These are phyloP conservation scores for Alternaria sp. DNA, from an alignment of 2,329 filamentous ascomycete species.

Conservation along the genomic window DNA sequence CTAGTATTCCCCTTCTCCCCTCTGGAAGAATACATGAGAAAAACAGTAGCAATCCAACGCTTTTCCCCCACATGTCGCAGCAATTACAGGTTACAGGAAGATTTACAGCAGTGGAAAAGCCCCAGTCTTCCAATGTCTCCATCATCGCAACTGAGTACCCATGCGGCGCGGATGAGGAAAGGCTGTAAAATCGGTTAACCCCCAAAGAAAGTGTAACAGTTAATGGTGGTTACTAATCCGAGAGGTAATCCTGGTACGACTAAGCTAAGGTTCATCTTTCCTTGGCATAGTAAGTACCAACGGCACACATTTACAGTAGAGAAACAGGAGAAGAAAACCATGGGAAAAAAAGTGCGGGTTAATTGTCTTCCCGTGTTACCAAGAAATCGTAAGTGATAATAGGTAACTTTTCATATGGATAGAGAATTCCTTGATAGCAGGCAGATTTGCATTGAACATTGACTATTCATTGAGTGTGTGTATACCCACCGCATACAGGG, in stretches of 20 bases:
- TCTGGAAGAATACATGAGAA: not conserved
- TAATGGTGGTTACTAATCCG: not conserved
- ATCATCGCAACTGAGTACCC: not conserved
- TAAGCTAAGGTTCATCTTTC: not conserved
- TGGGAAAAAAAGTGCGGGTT: too few species aligned
- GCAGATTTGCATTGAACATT: not conserved
- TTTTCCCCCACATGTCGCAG: too few species aligned
- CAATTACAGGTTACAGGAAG: too few species aligned
- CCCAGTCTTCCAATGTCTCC: too few species aligned
- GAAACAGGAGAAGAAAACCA: too few species aligned
- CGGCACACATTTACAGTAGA: not conserved
- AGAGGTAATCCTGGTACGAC: too few species aligned
- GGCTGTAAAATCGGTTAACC: not conserved
- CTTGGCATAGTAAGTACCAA: not conserved
- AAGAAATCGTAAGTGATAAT: too few species aligned
- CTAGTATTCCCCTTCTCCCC: not conserved
- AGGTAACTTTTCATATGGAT: not conserved
- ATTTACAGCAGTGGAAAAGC: too few species aligned
- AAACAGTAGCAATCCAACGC: too few species aligned
- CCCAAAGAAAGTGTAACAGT: not conserved
- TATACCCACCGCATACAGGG: constrained; percentile 14
- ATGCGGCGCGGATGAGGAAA: not conserved
- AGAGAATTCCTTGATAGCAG: not conserved
- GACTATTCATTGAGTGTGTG: too few species aligned
- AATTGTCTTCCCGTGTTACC: too few species aligned